phyloP scores from a whole-genome alignment of 2,329 filamentous ascomycete genomes.

The Xylaria sp. region DNA sequence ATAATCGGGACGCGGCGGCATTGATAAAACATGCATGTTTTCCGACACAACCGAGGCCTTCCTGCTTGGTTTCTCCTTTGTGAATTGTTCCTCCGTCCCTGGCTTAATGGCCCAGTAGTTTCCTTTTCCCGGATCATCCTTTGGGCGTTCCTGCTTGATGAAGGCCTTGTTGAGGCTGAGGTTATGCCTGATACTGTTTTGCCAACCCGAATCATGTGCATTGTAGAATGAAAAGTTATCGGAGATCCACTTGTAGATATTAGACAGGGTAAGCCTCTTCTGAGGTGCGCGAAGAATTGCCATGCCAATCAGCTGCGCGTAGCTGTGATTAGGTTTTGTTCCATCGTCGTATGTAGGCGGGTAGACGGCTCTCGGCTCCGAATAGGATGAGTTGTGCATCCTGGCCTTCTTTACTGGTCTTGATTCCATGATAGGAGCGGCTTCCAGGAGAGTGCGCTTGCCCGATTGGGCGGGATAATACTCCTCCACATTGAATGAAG shows the following conservation, averaged over 20 bases:
- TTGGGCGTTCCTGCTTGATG: conserved; percentile 92
- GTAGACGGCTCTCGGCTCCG: conserved; percentile 77
- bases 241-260: conserved; percentile 99
- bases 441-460: conserved; percentile 76
- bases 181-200: conserved; percentile 99
- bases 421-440: conserved; percentile 76
- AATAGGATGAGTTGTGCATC: conserved; percentile 66
- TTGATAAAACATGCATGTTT: conserved; percentile 68
- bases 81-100: conserved; percentile 89
- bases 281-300: conserved; percentile 88
- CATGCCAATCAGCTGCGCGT: conserved; percentile 96
- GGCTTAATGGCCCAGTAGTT: conserved; percentile 95
- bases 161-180: conserved; percentile 97
- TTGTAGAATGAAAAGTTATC: conserved; percentile 91
- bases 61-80: conserved; percentile 82
- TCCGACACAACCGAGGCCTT: conserved; percentile 66
- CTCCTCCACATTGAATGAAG: conserved; percentile 61
- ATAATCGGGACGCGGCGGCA: conserved; percentile 59
- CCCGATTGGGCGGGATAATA: conserved; percentile 63
- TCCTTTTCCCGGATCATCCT: conserved; percentile 96
- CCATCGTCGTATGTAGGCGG: conserved; percentile 85
- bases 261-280: conserved; percentile 85
- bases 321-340: conserved; percentile 89
- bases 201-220: conserved; percentile 88
- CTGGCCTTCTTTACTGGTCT: conserved; percentile 75